These are phyloP conservation scores for Eurotiales sp. DNA, from an alignment of 2,329 filamentous ascomycete species.

Conservation along the genomic window DNA sequence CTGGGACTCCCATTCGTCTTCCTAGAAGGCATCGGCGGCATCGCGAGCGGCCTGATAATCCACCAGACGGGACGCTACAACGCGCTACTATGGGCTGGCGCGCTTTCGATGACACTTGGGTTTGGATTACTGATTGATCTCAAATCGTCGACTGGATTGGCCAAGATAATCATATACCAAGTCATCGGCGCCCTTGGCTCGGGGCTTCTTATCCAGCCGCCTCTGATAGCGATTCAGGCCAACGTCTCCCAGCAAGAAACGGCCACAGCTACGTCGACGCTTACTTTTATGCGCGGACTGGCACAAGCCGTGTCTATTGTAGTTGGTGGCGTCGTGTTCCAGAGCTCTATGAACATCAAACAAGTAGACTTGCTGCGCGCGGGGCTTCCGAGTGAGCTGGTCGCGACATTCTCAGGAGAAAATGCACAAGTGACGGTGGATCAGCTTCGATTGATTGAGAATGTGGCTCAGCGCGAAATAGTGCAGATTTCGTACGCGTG, in stretches of 20 bases:
- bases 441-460: not conserved
- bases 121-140: conserved; percentile 38
- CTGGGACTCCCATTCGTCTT: conserved; percentile 17
- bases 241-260: conserved; percentile 39
- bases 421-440: conserved; percentile 1
- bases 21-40: conserved; percentile 26
- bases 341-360: conserved; percentile 28
- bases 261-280: conserved; percentile 54
- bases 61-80: conserved; percentile 40
- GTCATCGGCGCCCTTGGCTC: conserved; percentile 39
- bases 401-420: not conserved
- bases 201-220: conserved; percentile 47
- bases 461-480: not conserved
- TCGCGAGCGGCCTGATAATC: conserved; percentile 41
- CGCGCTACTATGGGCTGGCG: conserved; percentile 35
- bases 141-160: conserved; percentile 6
- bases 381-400: conserved; percentile 6
- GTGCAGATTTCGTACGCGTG: not conserved
- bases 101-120: conserved; percentile 33
- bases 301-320: conserved; percentile 52
- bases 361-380: conserved; percentile 3
- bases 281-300: conserved; percentile 50
- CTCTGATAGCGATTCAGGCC: conserved; percentile 49
- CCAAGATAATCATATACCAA: conserved; percentile 31
- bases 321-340: conserved; percentile 47